Evolutionary conservation across 2,329 filamentous ascomycete genomes (phyloP).

Genomic region (Emydomyces testavorans): DNA sequence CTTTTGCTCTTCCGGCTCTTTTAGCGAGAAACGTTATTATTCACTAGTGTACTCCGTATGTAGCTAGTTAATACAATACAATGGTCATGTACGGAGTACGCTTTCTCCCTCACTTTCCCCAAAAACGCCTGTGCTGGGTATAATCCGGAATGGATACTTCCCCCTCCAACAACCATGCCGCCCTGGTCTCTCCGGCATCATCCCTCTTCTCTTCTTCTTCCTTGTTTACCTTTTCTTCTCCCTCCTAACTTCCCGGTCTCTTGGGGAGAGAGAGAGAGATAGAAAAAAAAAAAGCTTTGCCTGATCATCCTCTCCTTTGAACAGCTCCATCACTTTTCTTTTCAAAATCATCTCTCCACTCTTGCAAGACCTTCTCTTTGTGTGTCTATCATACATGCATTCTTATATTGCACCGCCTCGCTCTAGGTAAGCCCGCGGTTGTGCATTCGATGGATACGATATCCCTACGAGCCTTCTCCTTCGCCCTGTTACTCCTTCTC

Average conservation of each 20-base stretch:
- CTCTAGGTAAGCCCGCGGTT: neutral
- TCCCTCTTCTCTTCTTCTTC: slow-evolving; percentile 42
- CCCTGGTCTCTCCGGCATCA: slow-evolving; percentile 67
- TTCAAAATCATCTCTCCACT: neutral
- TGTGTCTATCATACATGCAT: slow-evolving; percentile 20
- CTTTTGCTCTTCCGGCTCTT: neutral
- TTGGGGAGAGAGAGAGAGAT: too few relatives aligned
- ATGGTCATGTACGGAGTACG: too few relatives aligned
- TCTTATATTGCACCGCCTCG: neutral
- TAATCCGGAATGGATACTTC: too few relatives aligned
- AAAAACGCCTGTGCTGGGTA: neutral
- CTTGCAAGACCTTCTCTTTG: slow-evolving; percentile 13
- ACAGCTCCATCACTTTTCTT: neutral
- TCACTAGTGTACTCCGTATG: too few relatives aligned
- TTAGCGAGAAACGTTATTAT: neutral
- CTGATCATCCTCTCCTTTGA: slow-evolving; percentile 2
- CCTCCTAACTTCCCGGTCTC: slow-evolving; percentile 35
- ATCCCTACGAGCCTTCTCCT: slow-evolving; percentile 34
- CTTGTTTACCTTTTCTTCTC: neutral
- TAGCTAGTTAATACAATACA: too few relatives aligned
- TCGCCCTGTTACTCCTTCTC: slow-evolving; percentile 41
- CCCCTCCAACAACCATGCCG: slow-evolving; percentile 15
- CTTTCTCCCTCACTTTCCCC: neutral
- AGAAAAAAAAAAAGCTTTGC: too few relatives aligned
- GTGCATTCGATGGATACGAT: slow-evolving; percentile 11